phyloP scores from a whole-genome alignment of 371 early-diverging fungal species.

The Mucor sp. region DNA sequence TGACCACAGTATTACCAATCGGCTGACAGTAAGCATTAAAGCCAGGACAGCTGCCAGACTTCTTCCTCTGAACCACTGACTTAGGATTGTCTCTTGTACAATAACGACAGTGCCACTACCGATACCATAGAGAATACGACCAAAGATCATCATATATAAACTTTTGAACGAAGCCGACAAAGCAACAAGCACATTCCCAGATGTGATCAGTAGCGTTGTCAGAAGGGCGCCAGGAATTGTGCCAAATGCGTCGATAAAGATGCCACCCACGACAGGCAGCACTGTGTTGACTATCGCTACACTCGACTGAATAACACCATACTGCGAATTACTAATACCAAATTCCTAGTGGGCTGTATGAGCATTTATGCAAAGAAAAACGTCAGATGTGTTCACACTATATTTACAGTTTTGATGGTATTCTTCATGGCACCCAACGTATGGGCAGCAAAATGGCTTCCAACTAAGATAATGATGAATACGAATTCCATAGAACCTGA shows the following conservation, averaged over 20 bases:
- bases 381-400: background rate
- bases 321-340: conserved; percentile 68
- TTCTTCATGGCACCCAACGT: conserved; percentile 72
- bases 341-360: conserved; percentile 52
- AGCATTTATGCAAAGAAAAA: background rate
- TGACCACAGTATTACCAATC: conserved; percentile 44
- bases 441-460: conserved; percentile 77
- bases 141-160: conserved; percentile 62
- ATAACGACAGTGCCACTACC: conserved; percentile 74
- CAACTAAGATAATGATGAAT: conserved; percentile 45
- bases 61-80: conserved; percentile 74
- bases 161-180: conserved; percentile 55
- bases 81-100: conserved; percentile 72
- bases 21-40: conserved; percentile 67
- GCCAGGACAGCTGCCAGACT: conserved; percentile 66
- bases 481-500: background rate
- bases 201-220: conserved; percentile 61
- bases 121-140: conserved; percentile 73
- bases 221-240: conserved; percentile 64
- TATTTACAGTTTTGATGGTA: conserved; percentile 63
- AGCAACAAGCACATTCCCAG: conserved; percentile 66
- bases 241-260: conserved; percentile 74
- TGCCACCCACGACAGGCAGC: conserved; percentile 70
- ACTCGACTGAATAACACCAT: conserved; percentile 72
- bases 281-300: conserved; percentile 74